Base-by-base conservation (phyloP, 1,139 yeast species). In the Blastobotrys malaysiensis region DNA sequence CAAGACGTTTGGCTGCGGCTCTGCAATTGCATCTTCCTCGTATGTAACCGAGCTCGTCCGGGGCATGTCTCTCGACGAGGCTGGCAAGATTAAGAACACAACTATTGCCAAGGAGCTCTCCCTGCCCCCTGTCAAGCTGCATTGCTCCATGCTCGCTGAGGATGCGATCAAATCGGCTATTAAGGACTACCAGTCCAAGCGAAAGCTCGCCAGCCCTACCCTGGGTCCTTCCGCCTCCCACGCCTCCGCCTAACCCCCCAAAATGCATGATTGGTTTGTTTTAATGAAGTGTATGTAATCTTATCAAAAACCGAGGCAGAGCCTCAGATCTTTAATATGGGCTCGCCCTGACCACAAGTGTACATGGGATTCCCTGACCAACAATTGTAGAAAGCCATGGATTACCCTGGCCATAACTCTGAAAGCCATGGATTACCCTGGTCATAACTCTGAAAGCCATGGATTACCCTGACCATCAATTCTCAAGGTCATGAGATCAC, bases 141-240 rank as follows among this genome's bases (percentile, higher is more conserved):
- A 93, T 72, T 93, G 99, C 73, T 88, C 97, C 16, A 93, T 93
- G 99, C 79, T 93, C 69, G 99, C 99, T 13, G 99, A 93, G 73
- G 99, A 93, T 68, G 98, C 99, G 55, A 93, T 93, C 72, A 91
- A 93, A 78, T 85, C 93, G 52, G 99, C 99, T 19, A 93, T 93
- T 65, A 90, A 88, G 76, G 99, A 93, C 71, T 93, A 91, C 79
- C 82, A 83, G 72, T 73, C 90, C 53, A 93, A 93, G 84, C 64
- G 73, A 54, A 60, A 61, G 60, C 51, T 61, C 22, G 54, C 59
- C 47, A 55, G 60, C 47, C 72, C 74, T 20, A 71, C 74, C 11
- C 59, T 71, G 22, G 74, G 74, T 9, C 73, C 73, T 3, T 69
- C 66, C 45, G 70, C 68, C 18, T 26, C 43, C 26, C 46, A 43